Percentiles rank a stretch among this genome's conserved stretches.
Evolutionary conservation across 108 stramenopile genomes (phyloP).

Genomic region (Cylindrotheca closterium): DNA sequence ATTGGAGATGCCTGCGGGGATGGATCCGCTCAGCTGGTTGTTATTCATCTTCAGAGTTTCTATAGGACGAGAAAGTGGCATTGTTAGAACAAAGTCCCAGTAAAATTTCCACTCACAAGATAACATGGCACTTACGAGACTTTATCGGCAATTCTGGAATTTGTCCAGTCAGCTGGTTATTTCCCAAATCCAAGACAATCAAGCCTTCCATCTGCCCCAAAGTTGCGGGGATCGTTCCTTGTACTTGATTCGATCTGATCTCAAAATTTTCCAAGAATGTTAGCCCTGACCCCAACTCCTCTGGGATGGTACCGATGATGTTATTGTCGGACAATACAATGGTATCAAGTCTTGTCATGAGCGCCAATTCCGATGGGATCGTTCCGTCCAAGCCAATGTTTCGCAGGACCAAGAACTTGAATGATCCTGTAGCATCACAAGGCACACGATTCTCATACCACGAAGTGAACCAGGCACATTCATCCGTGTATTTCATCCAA

Average conservation of each 20-base stretch:
- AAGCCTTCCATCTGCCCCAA: constrained; percentile 4
- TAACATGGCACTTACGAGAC: background rate
- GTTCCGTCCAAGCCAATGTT: constrained; percentile 7
- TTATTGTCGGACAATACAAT: constrained; percentile 13
- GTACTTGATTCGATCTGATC: constrained; percentile 2
- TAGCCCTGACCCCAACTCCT: constrained; percentile 1
- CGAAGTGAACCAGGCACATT: constrained; percentile 30
- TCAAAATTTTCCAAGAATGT: background rate
- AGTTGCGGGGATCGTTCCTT: constrained; percentile 8
- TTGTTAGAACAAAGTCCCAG: no score
- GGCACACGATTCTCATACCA: background rate
- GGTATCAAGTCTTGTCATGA: background rate
- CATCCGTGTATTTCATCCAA: constrained; percentile 28
- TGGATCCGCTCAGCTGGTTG: constrained; percentile 4
- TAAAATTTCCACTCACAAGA: constrained; percentile 1
- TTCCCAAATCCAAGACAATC: constrained; percentile 1
- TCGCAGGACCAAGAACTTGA: constrained; percentile 5
- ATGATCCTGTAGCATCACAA: constrained; percentile 8
- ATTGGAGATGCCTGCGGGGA: constrained; percentile 7
- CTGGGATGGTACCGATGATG: constrained; percentile 13
- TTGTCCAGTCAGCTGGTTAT: background rate
- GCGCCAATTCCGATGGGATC: constrained; percentile 12
- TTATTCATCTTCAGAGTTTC: background rate
- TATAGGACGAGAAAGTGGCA: no score
- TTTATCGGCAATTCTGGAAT: constrained; percentile 11